These are phyloP conservation scores for Phlebiopsis flavidoalba DNA, from an alignment of 768 basidiomycete species.

Conservation along the genomic window DNA sequence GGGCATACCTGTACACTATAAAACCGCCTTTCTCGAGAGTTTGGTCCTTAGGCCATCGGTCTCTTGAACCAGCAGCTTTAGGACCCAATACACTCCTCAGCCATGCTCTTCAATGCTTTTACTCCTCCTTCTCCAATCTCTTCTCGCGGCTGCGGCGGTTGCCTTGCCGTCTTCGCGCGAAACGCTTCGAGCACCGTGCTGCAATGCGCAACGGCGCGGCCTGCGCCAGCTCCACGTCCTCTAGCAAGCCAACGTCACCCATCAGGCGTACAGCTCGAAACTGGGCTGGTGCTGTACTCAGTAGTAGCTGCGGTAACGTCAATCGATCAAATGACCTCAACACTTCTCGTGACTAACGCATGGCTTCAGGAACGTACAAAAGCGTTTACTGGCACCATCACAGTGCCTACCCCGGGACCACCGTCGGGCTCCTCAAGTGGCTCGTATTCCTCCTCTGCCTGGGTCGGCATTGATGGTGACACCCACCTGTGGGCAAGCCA, in stretches of 20 bases:
- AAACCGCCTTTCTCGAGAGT: too few species aligned
- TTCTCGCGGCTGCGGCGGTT: background rate
- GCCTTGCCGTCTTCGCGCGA: background rate
- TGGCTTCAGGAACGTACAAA: background rate
- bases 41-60: too few species aligned
- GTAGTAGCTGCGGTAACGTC: background rate
- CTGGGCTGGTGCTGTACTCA: background rate
- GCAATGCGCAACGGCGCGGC: background rate
- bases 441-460: background rate
- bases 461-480: background rate
- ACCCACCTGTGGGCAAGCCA: constrained; percentile 15
- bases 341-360: background rate
- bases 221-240: background rate
- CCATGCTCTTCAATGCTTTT: background rate
- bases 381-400: constrained; percentile 24
- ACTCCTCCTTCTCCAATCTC: background rate
- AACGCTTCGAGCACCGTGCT: background rate
- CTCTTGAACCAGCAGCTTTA: too few species aligned
- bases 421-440: constrained; percentile 9
- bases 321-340: background rate
- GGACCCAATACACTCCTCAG: too few species aligned
- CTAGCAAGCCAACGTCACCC: background rate
- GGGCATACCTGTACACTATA: too few species aligned
- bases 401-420: constrained; percentile 22
- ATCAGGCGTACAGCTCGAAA: constrained; percentile 10